Conservation (phyloP, 2,329 filamentous ascomycete genomes). For the Didymosphaeria variabile region DNA sequence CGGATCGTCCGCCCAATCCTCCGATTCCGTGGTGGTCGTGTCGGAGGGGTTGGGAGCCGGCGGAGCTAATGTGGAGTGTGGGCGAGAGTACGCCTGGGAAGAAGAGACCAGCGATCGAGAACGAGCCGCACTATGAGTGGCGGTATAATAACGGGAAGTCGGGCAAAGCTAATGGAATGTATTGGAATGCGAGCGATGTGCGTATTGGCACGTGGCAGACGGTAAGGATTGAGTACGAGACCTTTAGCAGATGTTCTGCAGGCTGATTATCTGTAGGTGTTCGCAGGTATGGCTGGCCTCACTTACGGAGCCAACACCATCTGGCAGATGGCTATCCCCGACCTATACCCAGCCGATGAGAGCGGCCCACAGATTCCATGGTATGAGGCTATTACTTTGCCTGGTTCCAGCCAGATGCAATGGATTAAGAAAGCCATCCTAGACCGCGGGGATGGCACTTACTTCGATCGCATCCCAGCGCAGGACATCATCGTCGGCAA, state of each 20-base stretch:
- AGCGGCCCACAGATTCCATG: constrained; percentile 1
- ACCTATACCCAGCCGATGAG: background rate
- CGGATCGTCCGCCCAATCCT: background rate
- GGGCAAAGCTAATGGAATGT: background rate
- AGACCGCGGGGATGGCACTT: background rate
- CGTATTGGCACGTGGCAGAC: background rate
- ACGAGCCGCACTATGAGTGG: constrained; percentile 6
- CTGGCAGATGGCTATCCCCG: constrained; percentile 1
- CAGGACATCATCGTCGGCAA: background rate
- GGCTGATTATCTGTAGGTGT: background rate
- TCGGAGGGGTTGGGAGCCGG: background rate
- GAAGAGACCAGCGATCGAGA: background rate
- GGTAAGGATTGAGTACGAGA: background rate
- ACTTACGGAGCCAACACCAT: constrained; percentile 3
- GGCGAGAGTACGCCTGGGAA: background rate
- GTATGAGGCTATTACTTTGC: background rate
- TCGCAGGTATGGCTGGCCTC: constrained; percentile 6
- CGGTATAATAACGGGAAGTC: constrained; percentile 3
- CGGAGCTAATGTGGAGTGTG: constrained; percentile 2
- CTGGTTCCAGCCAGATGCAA: constrained; percentile 8
- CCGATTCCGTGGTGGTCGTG: constrained; percentile 2
- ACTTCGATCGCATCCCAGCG: constrained; percentile 2
- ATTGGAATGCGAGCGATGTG: constrained; percentile 3
- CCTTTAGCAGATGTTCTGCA: background rate
- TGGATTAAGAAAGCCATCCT: constrained; percentile 4